These are phyloP conservation scores for Hamigera avellanea DNA, from an alignment of 495 filamentous ascomycete genomes.

Conservation along the genomic window DNA sequence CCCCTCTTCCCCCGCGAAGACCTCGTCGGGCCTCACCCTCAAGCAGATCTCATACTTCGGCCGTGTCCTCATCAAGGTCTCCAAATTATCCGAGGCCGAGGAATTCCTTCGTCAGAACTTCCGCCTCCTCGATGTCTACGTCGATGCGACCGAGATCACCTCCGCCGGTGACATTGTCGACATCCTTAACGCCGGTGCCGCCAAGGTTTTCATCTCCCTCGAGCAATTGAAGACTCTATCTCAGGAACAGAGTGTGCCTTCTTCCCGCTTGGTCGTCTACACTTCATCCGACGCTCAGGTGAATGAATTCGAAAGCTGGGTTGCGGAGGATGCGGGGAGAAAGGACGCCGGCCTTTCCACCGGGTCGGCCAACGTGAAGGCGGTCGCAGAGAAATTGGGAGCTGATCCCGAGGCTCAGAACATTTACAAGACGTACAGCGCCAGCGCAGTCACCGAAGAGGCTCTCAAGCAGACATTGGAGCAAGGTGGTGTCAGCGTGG, in stretches of 20 bases:
- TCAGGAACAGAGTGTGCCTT: slow-evolving; percentile 42
- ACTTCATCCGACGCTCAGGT: slow-evolving; percentile 25
- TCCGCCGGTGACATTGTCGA: slow-evolving; percentile 60
- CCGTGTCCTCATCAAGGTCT: slow-evolving; percentile 58
- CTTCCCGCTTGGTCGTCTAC: slow-evolving; percentile 43
- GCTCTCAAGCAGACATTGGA: slow-evolving; percentile 40
- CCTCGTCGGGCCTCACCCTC: slow-evolving; percentile 43
- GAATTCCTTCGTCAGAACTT: slow-evolving; percentile 60
- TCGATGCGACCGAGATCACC: slow-evolving; percentile 63
- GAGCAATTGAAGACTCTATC: slow-evolving; percentile 47
- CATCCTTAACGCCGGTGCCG: slow-evolving; percentile 77
- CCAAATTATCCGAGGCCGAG: slow-evolving; percentile 46
- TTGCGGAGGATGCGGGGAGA: slow-evolving; percentile 34
- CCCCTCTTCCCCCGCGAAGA: slow-evolving; percentile 18
- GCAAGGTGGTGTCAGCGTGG: slow-evolving; percentile 60
- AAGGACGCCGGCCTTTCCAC: slow-evolving; percentile 42
- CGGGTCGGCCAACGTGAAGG: slow-evolving; percentile 38
- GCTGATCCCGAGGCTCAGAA: slow-evolving; percentile 27
- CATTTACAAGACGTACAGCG: slow-evolving; percentile 22
- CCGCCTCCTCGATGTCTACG: slow-evolving; percentile 53
- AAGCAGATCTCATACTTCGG: slow-evolving; percentile 71
- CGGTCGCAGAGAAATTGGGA: slow-evolving; percentile 28
- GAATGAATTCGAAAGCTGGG: slow-evolving; percentile 25
- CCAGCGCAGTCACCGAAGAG: slow-evolving; percentile 28
- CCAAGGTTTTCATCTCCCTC: slow-evolving; percentile 69